phyloP scores from a whole-genome alignment of 805 yeast genomes.

The Wickerhamomyces canadensis region DNA sequence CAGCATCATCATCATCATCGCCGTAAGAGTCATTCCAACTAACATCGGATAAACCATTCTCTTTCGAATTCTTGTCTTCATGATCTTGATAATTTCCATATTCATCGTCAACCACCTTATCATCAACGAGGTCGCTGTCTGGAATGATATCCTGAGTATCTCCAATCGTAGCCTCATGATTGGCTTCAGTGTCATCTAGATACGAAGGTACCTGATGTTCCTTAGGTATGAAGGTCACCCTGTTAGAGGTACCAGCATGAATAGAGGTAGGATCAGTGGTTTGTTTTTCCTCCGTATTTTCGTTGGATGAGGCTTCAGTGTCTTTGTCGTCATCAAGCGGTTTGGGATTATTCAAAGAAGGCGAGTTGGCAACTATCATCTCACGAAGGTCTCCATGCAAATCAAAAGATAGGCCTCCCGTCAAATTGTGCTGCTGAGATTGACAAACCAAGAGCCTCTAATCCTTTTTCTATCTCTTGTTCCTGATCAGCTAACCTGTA shows the following conservation, averaged over 20 bases:
- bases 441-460: slow-evolving; percentile 2
- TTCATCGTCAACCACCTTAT: slow-evolving; percentile 2
- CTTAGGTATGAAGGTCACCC: slow-evolving; percentile 3
- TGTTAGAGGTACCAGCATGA: slow-evolving; percentile 8
- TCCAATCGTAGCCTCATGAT: background rate
- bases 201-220: background rate
- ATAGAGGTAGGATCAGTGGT: background rate
- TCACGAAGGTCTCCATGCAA: slow-evolving; percentile 9
- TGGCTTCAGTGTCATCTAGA: background rate
- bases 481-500: slow-evolving; percentile 3
- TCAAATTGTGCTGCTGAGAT: slow-evolving; percentile 10
- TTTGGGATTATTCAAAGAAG: slow-evolving; percentile 1
- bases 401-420: slow-evolving; percentile 8
- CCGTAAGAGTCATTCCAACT: background rate
- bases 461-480: background rate
- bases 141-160: too few relatives aligned
- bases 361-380: slow-evolving; percentile 10
- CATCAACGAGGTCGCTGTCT: too few relatives aligned
- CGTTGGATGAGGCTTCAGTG: too few relatives aligned
- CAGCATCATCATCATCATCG: background rate
- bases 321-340: too few relatives aligned
- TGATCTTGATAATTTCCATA: background rate
- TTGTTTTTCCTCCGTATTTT: too few relatives aligned
- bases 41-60: background rate
- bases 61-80: background rate